phyloP scores from a whole-genome alignment of 768 basidiomycete species.

The Russula lepida region DNA sequence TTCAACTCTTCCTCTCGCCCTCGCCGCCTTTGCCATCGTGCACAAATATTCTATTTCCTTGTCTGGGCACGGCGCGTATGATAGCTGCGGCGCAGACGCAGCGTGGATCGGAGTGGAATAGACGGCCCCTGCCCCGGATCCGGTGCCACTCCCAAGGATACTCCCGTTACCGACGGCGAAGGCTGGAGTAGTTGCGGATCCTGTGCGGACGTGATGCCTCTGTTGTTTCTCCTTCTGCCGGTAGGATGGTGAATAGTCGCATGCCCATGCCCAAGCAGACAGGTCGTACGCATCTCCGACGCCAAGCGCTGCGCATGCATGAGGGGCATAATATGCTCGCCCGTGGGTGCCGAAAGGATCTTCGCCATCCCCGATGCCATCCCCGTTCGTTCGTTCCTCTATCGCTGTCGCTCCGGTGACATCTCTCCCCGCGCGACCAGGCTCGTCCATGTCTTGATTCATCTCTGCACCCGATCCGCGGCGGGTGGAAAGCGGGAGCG shows the following conservation, averaged over 20 bases:
- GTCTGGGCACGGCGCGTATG: neutral
- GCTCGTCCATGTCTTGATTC: neutral
- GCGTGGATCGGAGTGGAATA: constrained; percentile 4
- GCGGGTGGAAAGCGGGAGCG: constrained; percentile 2
- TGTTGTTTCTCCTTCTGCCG: neutral
- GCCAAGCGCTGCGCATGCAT: constrained; percentile 1
- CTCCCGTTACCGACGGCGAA: neutral
- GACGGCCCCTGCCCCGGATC: neutral
- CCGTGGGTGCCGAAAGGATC: constrained; percentile 10
- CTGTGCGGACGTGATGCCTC: neutral
- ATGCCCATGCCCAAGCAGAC: constrained; percentile 16
- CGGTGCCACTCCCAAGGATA: neutral
- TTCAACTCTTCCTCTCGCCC: neutral
- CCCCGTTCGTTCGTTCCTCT: neutral
- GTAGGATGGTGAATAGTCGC: neutral
- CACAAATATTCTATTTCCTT: constrained; percentile 7
- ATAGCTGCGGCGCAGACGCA: constrained; percentile 9
- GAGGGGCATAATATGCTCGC: constrained; percentile 5
- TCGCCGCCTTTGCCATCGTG: constrained; percentile 5
- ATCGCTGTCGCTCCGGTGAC: neutral
- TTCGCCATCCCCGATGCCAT: neutral
- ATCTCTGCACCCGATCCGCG: neutral
- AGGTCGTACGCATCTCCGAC: constrained; percentile 9
- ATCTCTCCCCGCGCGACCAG: neutral
- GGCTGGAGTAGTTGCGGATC: neutral